Evolutionary conservation across 345 rosid species (phyloP).

Genomic region (Euclidium syriacum): DNA sequence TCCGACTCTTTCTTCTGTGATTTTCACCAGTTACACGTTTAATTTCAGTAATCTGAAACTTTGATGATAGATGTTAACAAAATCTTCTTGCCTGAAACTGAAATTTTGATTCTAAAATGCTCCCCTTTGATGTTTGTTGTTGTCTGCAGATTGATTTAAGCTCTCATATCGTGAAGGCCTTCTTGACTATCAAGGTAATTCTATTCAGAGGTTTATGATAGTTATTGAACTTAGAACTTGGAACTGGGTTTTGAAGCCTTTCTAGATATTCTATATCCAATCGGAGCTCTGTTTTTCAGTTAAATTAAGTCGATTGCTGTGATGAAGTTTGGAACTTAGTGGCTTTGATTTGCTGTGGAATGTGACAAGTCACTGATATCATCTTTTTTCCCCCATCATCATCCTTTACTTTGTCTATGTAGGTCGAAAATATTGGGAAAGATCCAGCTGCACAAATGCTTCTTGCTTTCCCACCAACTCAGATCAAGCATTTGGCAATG

Average conservation of each 20-base stretch:
- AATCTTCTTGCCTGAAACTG: background rate
- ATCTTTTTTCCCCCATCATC: background rate
- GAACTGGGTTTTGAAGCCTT: background rate
- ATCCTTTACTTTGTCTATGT: background rate
- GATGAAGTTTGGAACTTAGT: background rate
- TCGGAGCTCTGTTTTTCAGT: background rate
- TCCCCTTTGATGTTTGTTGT: slow-evolving; percentile 5
- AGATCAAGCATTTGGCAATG: slow-evolving; percentile 58
- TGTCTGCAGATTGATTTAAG: slow-evolving; percentile 83
- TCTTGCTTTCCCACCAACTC: slow-evolving; percentile 81
- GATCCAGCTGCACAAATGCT: slow-evolving; percentile 59
- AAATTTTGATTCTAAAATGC: background rate
- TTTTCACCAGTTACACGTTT: background rate
- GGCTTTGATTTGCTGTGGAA: background rate
- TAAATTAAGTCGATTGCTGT: background rate
- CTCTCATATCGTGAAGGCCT: slow-evolving; percentile 79
- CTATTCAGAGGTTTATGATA: background rate
- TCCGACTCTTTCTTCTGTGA: background rate
- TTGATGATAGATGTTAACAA: background rate
- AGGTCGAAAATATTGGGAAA: slow-evolving; percentile 80
- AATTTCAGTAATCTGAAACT: background rate
- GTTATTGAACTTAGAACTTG: background rate
- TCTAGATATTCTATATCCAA: background rate
- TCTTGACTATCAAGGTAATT: slow-evolving; percentile 82
- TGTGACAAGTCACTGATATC: background rate